phyloP scores from a whole-genome alignment of 768 basidiomycete genomes.

The Psilocybe cyanescens region DNA sequence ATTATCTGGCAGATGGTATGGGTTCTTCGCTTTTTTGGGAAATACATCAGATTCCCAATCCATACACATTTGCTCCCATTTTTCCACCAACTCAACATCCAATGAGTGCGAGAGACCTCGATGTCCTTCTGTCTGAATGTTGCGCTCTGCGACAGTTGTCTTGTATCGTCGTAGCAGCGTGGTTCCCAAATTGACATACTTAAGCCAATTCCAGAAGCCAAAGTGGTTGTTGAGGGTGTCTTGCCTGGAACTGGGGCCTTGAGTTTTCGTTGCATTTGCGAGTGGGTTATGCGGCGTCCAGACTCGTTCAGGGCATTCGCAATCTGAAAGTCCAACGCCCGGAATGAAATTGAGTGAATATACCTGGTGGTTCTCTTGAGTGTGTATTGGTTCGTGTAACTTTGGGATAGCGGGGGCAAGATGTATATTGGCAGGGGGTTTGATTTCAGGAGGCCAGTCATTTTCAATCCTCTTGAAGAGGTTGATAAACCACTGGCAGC shows the following conservation, averaged over 20 bases:
- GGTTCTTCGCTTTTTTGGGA: conserved; percentile 1
- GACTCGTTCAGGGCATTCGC: conserved; percentile 25
- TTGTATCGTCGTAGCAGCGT: neutral
- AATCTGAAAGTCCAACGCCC: conserved; percentile 29
- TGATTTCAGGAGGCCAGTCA: neutral
- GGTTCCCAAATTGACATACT: conserved; percentile 13
- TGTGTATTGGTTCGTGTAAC: conserved; percentile 33
- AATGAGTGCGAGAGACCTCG: neutral
- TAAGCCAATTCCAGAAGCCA: conserved; percentile 28
- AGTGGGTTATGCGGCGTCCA: conserved; percentile 28
- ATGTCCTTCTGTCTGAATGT: neutral
- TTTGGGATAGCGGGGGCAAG: conserved; percentile 30
- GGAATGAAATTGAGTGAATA: conserved; percentile 28
- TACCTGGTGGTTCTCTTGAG: conserved; percentile 19
- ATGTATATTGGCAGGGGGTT: neutral
- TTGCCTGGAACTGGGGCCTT: conserved; percentile 26
- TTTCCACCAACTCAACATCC: neutral
- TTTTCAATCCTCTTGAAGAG: conserved; percentile 12
- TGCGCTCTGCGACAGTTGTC: neutral
- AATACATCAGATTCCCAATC: conserved; percentile 1
- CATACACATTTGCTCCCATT: conserved; percentile 6
- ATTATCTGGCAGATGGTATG: too few relatives aligned
- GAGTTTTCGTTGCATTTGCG: conserved; percentile 25
- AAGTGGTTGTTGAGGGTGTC: conserved; percentile 30
- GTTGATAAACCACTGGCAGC: conserved; percentile 19